Evolutionary conservation across 2,329 filamentous ascomycete species (phyloP).

Genomic region (Fusarium mangiferae): DNA sequence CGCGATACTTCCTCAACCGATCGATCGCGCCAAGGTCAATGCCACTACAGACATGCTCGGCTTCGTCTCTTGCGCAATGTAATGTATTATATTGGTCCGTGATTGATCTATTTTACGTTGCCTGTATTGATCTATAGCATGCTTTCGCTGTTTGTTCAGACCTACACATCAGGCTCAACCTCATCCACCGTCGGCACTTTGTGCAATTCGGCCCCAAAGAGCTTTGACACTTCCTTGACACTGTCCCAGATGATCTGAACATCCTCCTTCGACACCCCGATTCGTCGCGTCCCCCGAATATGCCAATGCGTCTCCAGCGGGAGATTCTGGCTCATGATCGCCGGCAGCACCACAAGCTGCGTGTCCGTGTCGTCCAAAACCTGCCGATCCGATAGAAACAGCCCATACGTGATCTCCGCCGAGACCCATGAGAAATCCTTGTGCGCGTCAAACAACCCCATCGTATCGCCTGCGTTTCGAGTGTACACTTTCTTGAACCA

Average conservation of each 20-base stretch:
- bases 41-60: rapidly evolving
- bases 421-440: constrained; percentile 60
- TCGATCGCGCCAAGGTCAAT: too few relatives aligned
- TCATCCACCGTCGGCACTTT: constrained; percentile 45
- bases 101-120: neutral
- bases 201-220: constrained; percentile 39
- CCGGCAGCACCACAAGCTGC: constrained; percentile 62
- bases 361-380: constrained; percentile 65
- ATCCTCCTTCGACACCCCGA: constrained; percentile 44
- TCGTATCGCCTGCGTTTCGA: constrained; percentile 54
- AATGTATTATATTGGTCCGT: too few relatives aligned
- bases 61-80: neutral
- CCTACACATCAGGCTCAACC: constrained; percentile 43
- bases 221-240: constrained; percentile 39
- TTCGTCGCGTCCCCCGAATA: constrained; percentile 45
- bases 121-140: neutral
- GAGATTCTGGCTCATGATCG: constrained; percentile 69
- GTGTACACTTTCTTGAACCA: constrained; percentile 69
- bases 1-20: neutral
- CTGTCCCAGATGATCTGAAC: constrained; percentile 43
- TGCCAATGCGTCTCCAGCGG: constrained; percentile 65
- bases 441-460: constrained; percentile 51
- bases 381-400: constrained; percentile 66
- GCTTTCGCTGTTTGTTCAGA: too few relatives aligned
- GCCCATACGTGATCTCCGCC: constrained; percentile 66